Percentiles rank a stretch among this genome's conserved stretches.
Evolutionary conservation across 495 filamentous ascomycete genomes (phyloP).

Genomic region (Penicillium lividum): DNA sequence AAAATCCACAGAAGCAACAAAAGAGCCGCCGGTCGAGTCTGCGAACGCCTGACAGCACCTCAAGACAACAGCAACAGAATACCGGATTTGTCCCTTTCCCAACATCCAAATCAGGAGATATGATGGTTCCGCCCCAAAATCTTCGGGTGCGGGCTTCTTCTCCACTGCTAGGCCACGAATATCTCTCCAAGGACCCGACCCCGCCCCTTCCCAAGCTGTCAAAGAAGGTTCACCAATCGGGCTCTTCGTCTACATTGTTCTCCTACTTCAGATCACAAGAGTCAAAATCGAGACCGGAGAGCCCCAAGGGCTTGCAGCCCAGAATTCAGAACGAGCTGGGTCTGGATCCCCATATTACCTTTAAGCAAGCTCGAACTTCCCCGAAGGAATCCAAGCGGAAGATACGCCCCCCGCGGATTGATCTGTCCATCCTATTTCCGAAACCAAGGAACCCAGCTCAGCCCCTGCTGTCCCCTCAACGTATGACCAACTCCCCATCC

Average conservation of each 20-base stretch:
- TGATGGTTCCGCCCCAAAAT: slow-evolving; percentile 25
- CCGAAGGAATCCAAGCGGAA: slow-evolving; percentile 44
- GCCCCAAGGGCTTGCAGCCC: slow-evolving; percentile 25
- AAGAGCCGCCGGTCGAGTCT: slow-evolving; percentile 31
- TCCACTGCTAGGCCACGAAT: slow-evolving; percentile 42
- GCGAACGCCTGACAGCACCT: slow-evolving; percentile 30
- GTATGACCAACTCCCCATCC: slow-evolving; percentile 47
- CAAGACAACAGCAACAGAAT: slow-evolving; percentile 14
- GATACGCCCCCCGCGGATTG: slow-evolving; percentile 43
- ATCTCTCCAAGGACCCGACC: slow-evolving; percentile 27
- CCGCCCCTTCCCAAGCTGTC: slow-evolving; percentile 30
- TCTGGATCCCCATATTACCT: slow-evolving; percentile 28
- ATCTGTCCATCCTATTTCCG: slow-evolving; percentile 49
- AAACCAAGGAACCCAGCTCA: slow-evolving; percentile 37
- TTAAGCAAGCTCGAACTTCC: slow-evolving; percentile 24
- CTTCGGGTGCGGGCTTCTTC: slow-evolving; percentile 49
- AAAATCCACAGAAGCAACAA: slow-evolving; percentile 15
- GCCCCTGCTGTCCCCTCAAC: slow-evolving; percentile 47
- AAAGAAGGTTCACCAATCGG: slow-evolving; percentile 38
- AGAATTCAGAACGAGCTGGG: slow-evolving; percentile 25
- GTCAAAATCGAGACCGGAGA: slow-evolving; percentile 18
- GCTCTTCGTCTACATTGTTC: slow-evolving; percentile 40
- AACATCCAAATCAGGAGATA: slow-evolving; percentile 16
- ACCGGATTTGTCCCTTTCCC: slow-evolving; percentile 32
- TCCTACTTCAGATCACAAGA: slow-evolving; percentile 41